Percentiles rank a stretch among this genome's conserved stretches.
These are phyloP conservation scores for Leishmania major DNA, from an alignment of 208 protist species.

Conservation along the genomic window DNA sequence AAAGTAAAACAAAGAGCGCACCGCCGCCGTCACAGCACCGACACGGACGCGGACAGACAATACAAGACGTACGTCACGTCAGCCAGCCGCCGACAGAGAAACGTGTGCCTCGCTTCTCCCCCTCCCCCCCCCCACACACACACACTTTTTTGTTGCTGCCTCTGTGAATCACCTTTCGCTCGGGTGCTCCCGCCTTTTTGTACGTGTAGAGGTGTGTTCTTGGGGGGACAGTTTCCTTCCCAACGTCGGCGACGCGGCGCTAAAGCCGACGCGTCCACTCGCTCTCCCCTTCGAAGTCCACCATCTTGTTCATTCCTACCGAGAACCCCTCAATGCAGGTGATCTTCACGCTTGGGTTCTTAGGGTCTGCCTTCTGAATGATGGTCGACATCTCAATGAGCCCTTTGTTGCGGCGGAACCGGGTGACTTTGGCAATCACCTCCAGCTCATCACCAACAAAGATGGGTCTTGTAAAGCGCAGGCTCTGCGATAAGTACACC, in stretches of 20 bases:
- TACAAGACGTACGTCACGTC: background rate
- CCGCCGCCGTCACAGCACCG: background rate
- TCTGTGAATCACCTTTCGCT: background rate
- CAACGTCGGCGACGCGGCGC: conserved; percentile 1
- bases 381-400: conserved; percentile 77
- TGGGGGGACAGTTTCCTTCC: background rate
- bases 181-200: background rate
- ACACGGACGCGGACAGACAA: background rate
- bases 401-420: conserved; percentile 65
- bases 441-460: conserved; percentile 85
- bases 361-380: conserved; percentile 57
- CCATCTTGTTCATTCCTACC: conserved; percentile 72
- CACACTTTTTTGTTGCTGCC: background rate
- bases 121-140: too few species aligned
- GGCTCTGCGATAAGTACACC: conserved; percentile 86
- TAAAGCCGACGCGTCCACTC: conserved; percentile 36
- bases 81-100: background rate
- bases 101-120: background rate
- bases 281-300: conserved; percentile 77
- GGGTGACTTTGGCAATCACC: conserved; percentile 62
- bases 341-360: conserved; percentile 35
- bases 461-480: conserved; percentile 73
- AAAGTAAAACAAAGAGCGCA: background rate
- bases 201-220: background rate
- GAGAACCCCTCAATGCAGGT: conserved; percentile 76